phyloP scores from a whole-genome alignment of 1,284 basidiomycete genomes.

The Cystobasidium sp. region DNA sequence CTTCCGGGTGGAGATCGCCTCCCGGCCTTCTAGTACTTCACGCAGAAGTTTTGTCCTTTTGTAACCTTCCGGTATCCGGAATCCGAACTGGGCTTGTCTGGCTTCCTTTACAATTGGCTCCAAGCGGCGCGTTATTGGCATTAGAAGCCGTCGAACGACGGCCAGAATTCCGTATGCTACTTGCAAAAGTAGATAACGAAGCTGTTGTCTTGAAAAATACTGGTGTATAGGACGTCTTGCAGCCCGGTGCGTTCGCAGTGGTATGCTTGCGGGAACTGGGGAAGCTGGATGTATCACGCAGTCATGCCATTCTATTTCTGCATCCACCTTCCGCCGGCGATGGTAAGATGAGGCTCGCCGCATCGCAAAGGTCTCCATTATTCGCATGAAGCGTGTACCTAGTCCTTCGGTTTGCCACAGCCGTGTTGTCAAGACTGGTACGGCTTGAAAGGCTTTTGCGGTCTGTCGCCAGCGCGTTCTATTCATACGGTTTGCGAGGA shows the following conservation, averaged over 20 bases:
- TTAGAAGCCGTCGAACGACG: not conserved
- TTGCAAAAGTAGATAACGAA: not conserved
- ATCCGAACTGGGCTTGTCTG: slow-evolving; percentile 24
- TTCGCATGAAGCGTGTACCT: slow-evolving; percentile 54
- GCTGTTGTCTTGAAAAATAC: slow-evolving; percentile 10
- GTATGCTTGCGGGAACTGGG: not conserved
- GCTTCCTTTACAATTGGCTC: slow-evolving; percentile 9
- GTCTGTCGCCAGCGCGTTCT: slow-evolving; percentile 43
- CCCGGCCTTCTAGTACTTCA: slow-evolving; percentile 3
- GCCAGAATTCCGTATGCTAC: not conserved
- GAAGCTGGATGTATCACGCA: not conserved
- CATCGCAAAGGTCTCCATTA: slow-evolving; percentile 50
- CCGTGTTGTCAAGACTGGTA: slow-evolving; percentile 56
- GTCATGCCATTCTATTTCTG: slow-evolving; percentile 6
- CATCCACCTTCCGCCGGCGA: not conserved
- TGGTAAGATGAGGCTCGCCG: slow-evolving; percentile 3
- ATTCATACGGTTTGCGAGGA: slow-evolving; percentile 73
- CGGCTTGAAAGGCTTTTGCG: slow-evolving; percentile 35
- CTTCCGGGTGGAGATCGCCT: not conserved
- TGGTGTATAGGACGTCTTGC: not conserved
- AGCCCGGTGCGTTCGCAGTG: not conserved
- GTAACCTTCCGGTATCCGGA: slow-evolving; percentile 1
- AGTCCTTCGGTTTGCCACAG: slow-evolving; percentile 55
- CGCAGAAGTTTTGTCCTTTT: not conserved
- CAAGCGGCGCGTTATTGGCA: not conserved